These are phyloP conservation scores for Cantharellus anzutake DNA, from an alignment of 768 basidiomycete genomes.

Conservation along the genomic window DNA sequence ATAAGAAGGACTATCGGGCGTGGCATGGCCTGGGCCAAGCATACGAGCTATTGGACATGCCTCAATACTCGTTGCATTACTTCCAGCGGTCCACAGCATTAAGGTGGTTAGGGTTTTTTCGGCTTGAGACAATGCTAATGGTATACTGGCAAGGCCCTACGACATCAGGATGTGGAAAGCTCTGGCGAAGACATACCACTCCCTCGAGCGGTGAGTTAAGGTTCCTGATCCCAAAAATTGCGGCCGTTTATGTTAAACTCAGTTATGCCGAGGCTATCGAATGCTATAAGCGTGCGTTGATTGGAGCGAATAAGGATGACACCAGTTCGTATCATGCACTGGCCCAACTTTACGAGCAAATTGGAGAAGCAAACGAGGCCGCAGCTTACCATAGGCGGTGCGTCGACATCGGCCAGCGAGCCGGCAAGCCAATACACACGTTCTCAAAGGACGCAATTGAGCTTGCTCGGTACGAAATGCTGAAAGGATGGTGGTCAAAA, in stretches of 20 bases:
- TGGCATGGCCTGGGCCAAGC: slow-evolving; percentile 99
- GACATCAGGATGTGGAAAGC: slow-evolving; percentile 95
- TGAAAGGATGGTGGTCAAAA: slow-evolving; percentile 9
- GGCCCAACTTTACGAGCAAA: slow-evolving; percentile 45
- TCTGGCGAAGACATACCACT: slow-evolving; percentile 83
- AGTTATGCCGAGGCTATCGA: slow-evolving; percentile 81
- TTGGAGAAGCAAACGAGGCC: slow-evolving; percentile 50
- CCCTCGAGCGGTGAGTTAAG: slow-evolving; percentile 47
- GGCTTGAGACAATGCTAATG: not conserved
- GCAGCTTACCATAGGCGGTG: slow-evolving; percentile 58
- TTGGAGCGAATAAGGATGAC: slow-evolving; percentile 60
- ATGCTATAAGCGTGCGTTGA: slow-evolving; percentile 77
- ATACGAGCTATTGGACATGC: slow-evolving; percentile 93
- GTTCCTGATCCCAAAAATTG: not conserved
- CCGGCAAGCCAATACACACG: slow-evolving; percentile 53
- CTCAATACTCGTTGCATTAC: slow-evolving; percentile 87
- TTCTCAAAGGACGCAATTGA: slow-evolving; percentile 71
- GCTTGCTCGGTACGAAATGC: slow-evolving; percentile 62
- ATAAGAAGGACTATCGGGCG: slow-evolving; percentile 89
- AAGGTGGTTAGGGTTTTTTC: slow-evolving; percentile 28
- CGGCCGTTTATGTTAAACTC: not conserved
- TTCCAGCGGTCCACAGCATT: slow-evolving; percentile 91
- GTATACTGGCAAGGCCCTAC: slow-evolving; percentile 44
- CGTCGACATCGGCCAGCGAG: slow-evolving; percentile 13
- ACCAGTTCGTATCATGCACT: slow-evolving; percentile 53